Percentiles rank a stretch among this genome's conserved stretches.
Conservation (phyloP, 1,284 basidiomycete genomes). For the Cutaneotrichosporon sp. region DNA sequence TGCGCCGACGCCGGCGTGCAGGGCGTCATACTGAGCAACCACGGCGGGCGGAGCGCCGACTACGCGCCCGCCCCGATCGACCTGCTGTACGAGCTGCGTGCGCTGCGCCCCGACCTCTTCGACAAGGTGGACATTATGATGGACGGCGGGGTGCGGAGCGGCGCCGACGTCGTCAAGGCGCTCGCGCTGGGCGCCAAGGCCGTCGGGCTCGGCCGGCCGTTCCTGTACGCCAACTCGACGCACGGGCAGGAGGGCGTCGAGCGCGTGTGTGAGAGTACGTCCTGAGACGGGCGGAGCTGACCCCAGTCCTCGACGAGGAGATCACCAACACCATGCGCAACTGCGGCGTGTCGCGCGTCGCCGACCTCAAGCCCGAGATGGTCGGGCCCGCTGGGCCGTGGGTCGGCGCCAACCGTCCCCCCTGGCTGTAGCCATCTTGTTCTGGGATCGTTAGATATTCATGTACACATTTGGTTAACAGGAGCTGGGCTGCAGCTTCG, state of each 20-base stretch:
- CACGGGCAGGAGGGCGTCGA: conserved; percentile 59
- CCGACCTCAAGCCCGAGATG: conserved; percentile 77
- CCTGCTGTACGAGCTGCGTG: conserved; percentile 55
- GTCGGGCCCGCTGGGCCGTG: conserved; percentile 57
- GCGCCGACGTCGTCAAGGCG: conserved; percentile 62
- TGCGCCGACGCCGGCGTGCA: conserved; percentile 58
- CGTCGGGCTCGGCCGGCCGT: conserved; percentile 60
- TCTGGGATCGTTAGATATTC: too few species aligned
- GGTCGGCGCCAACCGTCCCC: conserved; percentile 45
- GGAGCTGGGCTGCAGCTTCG: too few species aligned
- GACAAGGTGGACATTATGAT: conserved; percentile 58
- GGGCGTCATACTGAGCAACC: conserved; percentile 54
- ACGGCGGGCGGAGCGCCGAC: conserved; percentile 47
- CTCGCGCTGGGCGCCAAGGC: conserved; percentile 61
- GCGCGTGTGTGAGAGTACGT: conserved; percentile 57
- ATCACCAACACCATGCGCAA: conserved; percentile 59
- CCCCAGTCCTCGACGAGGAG: conserved; percentile 57
- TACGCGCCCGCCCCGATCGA: conserved; percentile 55
- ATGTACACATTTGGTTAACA: not conserved
- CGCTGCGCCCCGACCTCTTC: conserved; percentile 56
- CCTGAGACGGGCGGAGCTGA: conserved; percentile 8
- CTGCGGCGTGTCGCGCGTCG: conserved; percentile 55
- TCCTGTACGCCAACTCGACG: conserved; percentile 59
- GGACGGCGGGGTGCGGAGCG: conserved; percentile 59
- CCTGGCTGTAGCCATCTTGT: conserved; percentile 26